A percentile compares a stretch with the other conserved stretches of the same genome.
Evolutionary conservation across 2,329 filamentous ascomycete genomes (phyloP).

Genomic region (Parafenestella ontariensis): DNA sequence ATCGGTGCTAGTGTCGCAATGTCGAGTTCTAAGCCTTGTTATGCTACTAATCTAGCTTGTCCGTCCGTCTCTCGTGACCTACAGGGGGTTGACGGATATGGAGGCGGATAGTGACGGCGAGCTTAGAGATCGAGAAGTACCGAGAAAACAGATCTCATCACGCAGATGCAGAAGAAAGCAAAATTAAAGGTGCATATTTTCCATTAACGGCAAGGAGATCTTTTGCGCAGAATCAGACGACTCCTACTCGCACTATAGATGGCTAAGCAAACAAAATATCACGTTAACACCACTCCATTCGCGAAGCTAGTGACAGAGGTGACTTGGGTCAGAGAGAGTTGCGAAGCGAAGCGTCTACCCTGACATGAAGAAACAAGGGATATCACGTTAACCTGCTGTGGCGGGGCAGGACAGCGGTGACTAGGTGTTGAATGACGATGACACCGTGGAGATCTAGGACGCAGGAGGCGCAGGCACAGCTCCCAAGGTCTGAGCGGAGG

Average conservation of each 20-base stretch:
- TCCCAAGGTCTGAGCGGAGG: slow-evolving; percentile 3
- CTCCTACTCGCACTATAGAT: not conserved
- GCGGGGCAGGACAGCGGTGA: slow-evolving; percentile 44
- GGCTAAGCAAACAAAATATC: slow-evolving; percentile 29
- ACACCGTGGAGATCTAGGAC: slow-evolving; percentile 4
- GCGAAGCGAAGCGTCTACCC: slow-evolving; percentile 27
- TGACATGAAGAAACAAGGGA: slow-evolving; percentile 9
- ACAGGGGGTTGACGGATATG: not conserved
- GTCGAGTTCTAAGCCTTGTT: not conserved
- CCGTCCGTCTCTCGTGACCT: not conserved
- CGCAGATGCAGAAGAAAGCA: not conserved
- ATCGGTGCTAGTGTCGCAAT: not conserved
- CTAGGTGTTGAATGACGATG: slow-evolving; percentile 16
- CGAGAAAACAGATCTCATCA: not conserved
- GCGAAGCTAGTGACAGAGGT: slow-evolving; percentile 45
- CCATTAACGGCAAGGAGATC: not conserved
- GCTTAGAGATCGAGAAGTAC: not conserved
- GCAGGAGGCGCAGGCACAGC: slow-evolving; percentile 21
- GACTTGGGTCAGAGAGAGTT: slow-evolving; percentile 43
- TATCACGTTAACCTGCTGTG: slow-evolving; percentile 47
- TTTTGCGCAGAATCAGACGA: not conserved
- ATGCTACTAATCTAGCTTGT: not conserved
- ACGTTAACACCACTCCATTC: slow-evolving; percentile 41
- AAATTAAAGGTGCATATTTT: not conserved
- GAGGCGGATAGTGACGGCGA: not conserved